phyloP scores from a whole-genome alignment of 2,329 filamentous ascomycete species.

The Pestalotiopsis sp. region DNA sequence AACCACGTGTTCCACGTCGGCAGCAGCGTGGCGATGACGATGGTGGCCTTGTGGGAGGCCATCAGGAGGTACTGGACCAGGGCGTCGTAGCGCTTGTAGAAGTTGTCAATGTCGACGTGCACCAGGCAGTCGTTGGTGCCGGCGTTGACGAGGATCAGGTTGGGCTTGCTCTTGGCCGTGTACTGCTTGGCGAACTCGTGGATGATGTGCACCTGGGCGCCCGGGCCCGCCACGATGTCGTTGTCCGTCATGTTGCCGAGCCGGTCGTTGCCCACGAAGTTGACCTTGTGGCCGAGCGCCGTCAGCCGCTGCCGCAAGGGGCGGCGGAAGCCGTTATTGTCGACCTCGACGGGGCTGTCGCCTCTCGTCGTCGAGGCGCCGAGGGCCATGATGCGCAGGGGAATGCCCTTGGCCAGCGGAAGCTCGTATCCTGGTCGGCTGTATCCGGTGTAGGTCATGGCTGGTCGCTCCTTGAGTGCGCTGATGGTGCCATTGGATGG shows the following conservation, averaged over 20 bases:
- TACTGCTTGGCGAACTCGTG: conserved; percentile 29
- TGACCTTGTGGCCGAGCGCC: conserved; percentile 31
- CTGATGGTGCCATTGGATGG: background rate
- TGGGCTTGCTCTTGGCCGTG: conserved; percentile 29
- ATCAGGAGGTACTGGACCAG: conserved; percentile 32
- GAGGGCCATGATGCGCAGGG: conserved; percentile 33
- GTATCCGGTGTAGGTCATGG: conserved; percentile 15
- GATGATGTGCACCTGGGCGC: conserved; percentile 30
- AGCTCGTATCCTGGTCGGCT: conserved; percentile 30
- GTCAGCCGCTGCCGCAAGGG: conserved; percentile 35
- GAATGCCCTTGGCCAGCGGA: conserved; percentile 31
- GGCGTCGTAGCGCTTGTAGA: conserved; percentile 31
- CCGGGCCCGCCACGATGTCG: conserved; percentile 34
- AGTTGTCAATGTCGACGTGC: conserved; percentile 32
- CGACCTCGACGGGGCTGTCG: conserved; percentile 30
- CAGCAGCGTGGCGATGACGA: conserved; percentile 31
- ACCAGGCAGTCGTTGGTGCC: conserved; percentile 37
- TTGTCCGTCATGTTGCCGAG: conserved; percentile 37
- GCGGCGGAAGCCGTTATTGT: conserved; percentile 35
- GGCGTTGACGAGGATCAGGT: conserved; percentile 36
- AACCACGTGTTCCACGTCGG: conserved; percentile 33
- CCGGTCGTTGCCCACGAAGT: conserved; percentile 34
- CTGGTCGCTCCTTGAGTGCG: background rate
- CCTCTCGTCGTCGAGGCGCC: conserved; percentile 33
- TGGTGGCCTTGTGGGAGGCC: conserved; percentile 31